Conservation (phyloP, 768 basidiomycete species). For the Dacryopinax primogenitus region DNA sequence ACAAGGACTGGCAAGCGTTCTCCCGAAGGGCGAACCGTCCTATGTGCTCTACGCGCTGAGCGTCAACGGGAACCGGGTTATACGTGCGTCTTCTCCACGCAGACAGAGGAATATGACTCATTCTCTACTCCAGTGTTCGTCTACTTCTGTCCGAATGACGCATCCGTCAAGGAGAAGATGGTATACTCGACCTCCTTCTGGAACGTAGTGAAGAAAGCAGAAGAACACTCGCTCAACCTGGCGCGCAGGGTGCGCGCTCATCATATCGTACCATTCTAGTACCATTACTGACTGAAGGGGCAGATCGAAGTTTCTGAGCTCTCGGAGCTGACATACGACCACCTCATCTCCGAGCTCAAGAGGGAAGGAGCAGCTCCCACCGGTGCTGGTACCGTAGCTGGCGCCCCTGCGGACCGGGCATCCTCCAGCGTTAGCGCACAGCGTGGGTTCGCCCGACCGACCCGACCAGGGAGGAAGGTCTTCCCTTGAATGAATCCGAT, state of each 20-base stretch:
- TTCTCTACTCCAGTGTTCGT: constrained; percentile 53
- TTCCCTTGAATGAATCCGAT: neutral
- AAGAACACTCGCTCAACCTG: constrained; percentile 28
- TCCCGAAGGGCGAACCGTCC: constrained; percentile 49
- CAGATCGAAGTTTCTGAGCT: constrained; percentile 77
- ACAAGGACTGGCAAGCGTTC: constrained; percentile 33
- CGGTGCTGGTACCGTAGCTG: neutral
- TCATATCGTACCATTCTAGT: constrained; percentile 26
- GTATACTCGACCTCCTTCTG: constrained; percentile 65
- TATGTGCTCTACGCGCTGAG: constrained; percentile 44
- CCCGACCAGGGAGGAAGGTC: neutral
- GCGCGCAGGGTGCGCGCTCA: neutral
- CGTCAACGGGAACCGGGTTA: constrained; percentile 38
- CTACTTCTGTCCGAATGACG: constrained; percentile 75
- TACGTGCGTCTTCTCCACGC: constrained; percentile 36
- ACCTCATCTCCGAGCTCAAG: constrained; percentile 44
- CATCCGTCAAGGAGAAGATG: constrained; percentile 78
- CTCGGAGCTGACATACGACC: constrained; percentile 50
- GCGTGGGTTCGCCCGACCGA: neutral
- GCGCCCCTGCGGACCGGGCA: neutral
- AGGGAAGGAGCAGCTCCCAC: neutral
- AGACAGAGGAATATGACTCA: neutral
- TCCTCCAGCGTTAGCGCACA: neutral
- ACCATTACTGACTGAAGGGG: constrained; percentile 19
- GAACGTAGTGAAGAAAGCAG: constrained; percentile 44